Conservation (phyloP, 2,329 filamentous ascomycete species). For the Biscogniauxia marginata region DNA sequence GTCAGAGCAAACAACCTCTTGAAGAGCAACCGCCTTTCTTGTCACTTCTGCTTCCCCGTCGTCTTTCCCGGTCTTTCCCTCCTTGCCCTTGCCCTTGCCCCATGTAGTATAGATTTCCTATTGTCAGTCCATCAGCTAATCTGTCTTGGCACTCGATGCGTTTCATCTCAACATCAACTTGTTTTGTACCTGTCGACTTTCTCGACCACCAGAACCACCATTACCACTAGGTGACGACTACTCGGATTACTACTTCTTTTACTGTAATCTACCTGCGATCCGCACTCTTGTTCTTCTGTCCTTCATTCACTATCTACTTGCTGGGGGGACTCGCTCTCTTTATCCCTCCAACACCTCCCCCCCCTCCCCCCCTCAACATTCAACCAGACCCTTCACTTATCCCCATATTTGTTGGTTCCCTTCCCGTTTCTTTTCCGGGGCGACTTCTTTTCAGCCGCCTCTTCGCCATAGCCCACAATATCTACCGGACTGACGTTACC, state of each 20-base stretch:
- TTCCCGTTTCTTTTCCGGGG: neutral
- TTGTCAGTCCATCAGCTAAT: conserved; percentile 3
- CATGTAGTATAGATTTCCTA: conserved; percentile 1
- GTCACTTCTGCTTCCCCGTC: conserved; percentile 8
- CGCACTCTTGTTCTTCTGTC: neutral
- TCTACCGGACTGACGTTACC: neutral
- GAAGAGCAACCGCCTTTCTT: neutral
- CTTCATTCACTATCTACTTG: neutral
- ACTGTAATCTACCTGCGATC: neutral
- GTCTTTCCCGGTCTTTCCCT: neutral
- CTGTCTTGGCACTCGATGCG: neutral
- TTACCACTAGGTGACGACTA: neutral
- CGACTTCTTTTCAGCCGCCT: neutral
- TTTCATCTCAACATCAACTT: neutral
- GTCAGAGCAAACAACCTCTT: neutral
- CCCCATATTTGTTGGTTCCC: neutral
- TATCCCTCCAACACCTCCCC: neutral
- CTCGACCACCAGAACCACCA: too few species aligned
- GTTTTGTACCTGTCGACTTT: neutral
- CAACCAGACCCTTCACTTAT: neutral
- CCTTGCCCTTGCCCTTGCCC: neutral
- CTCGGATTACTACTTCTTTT: neutral
- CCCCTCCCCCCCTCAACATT: neutral
- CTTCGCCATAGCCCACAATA: neutral
- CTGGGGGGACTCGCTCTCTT: neutral